A percentile compares a stretch with the other conserved stretches of the same genome.
phyloP scores from a whole-genome alignment of 2,329 filamentous ascomycete genomes.

The Neoascochyta sp. region DNA sequence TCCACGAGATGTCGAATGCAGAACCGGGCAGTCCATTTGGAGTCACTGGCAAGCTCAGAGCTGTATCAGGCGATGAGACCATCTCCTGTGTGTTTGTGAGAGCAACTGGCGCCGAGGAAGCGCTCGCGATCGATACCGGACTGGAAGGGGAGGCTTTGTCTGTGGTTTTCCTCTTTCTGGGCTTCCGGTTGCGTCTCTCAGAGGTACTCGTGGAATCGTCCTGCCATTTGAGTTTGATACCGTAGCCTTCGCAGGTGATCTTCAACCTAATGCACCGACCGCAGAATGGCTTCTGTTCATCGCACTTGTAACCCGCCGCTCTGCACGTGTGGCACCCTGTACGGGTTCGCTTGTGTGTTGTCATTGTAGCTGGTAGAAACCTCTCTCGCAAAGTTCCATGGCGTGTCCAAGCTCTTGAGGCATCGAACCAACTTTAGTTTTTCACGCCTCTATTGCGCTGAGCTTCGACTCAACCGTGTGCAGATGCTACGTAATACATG shows the following conservation, averaged over 20 bases:
- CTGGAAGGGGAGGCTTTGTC: constrained; percentile 6
- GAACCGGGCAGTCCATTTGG: constrained; percentile 4
- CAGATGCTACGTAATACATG: too few relatives aligned
- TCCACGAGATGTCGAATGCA: constrained; percentile 12
- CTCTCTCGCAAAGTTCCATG: too few relatives aligned
- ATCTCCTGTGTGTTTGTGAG: constrained; percentile 2
- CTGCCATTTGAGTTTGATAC: constrained; percentile 29
- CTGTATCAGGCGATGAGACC: constrained; percentile 9
- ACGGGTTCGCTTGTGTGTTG: constrained; percentile 26
- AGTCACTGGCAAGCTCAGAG: constrained; percentile 6
- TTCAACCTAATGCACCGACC: constrained; percentile 25
- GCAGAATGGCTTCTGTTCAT: constrained; percentile 29
- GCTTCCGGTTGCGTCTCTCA: constrained; percentile 12
- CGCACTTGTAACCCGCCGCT: constrained; percentile 33
- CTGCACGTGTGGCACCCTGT: constrained; percentile 35
- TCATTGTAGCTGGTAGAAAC: too few relatives aligned
- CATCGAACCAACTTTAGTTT: too few relatives aligned
- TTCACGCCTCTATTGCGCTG: too few relatives aligned
- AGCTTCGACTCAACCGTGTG: too few relatives aligned
- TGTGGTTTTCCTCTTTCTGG: constrained; percentile 12
- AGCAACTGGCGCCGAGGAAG: constrained; percentile 10
- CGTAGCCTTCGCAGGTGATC: constrained; percentile 31
- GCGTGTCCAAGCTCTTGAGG: too few relatives aligned
- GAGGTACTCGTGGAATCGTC: constrained; percentile 12
- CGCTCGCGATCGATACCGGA: constrained; percentile 14